Percentiles rank a stretch among this genome's conserved stretches.
These are phyloP conservation scores for Candida boidinii DNA, from an alignment of 805 yeast species.

Conservation along the genomic window DNA sequence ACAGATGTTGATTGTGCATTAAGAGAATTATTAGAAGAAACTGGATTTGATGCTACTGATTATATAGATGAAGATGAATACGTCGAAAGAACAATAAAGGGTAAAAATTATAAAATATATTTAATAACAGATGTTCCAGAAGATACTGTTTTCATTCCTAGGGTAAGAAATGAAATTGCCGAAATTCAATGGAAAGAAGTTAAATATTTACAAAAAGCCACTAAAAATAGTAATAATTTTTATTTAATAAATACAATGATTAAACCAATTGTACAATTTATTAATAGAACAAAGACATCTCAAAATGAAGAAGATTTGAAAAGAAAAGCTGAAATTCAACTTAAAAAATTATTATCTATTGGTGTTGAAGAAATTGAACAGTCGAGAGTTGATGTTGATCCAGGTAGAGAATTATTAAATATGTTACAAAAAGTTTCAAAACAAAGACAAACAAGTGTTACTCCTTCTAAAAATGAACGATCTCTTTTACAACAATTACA, in stretches of 20 bases:
- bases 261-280: slow-evolving; percentile 46
- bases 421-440: slow-evolving; percentile 43
- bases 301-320: slow-evolving; percentile 52
- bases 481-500: background rate
- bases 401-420: slow-evolving; percentile 70
- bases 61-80: slow-evolving; percentile 62
- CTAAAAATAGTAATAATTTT: slow-evolving; percentile 22
- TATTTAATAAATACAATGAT: slow-evolving; percentile 41
- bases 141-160: slow-evolving; percentile 64
- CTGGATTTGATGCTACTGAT: slow-evolving; percentile 76
- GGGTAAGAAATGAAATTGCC: slow-evolving; percentile 81
- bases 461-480: slow-evolving; percentile 2
- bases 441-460: slow-evolving; percentile 14
- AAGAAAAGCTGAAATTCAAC: slow-evolving; percentile 52
- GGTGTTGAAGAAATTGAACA: slow-evolving; percentile 24
- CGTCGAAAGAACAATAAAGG: slow-evolving; percentile 71
- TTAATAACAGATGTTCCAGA: slow-evolving; percentile 74
- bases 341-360: slow-evolving; percentile 59
- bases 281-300: slow-evolving; percentile 30
- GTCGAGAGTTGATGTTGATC: slow-evolving; percentile 34
- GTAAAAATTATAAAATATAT: slow-evolving; percentile 81
- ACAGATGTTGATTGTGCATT: slow-evolving; percentile 81
- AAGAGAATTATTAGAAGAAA: slow-evolving; percentile 89
- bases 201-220: slow-evolving; percentile 29
- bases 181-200: slow-evolving; percentile 74